Conservation (phyloP, 164 flowering plant species). For the Buxus sempervirens region DNA sequence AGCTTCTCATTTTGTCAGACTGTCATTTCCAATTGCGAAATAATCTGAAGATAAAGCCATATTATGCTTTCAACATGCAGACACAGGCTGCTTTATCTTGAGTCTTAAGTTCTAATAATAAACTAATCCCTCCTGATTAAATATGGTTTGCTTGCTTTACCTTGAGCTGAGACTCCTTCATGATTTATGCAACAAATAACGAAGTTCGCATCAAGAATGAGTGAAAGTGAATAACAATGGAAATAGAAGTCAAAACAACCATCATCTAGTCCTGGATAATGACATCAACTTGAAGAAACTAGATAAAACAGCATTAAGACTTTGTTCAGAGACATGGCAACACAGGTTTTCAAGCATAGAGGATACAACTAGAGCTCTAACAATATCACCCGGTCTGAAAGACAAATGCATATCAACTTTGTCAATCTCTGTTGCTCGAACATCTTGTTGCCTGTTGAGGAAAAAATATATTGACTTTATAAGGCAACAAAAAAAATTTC, state of each 20-base stretch:
- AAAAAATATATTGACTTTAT: neutral
- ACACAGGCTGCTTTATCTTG: neutral
- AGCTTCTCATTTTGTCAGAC: neutral
- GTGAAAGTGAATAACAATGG: neutral
- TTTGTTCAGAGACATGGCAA: neutral
- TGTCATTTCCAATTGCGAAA: neutral
- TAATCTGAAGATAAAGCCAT: neutral
- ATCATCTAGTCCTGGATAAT: too few relatives aligned
- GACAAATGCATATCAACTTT: constrained; percentile 95
- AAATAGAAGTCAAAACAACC: neutral
- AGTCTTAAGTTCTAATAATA: neutral
- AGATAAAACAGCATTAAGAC: neutral
- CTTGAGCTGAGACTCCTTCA: too few relatives aligned
- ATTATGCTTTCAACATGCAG: neutral
- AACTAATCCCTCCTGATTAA: neutral
- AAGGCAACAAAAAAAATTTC: neutral
- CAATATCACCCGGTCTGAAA: constrained; percentile 89
- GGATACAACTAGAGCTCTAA: constrained; percentile 90
- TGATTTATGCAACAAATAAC: too few relatives aligned
- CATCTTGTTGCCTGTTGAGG: constrained; percentile 90
- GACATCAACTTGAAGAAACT: neutral
- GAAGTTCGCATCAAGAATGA: neutral
- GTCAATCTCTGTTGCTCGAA: constrained; percentile 96
- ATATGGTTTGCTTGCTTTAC: neutral
- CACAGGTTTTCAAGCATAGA: constrained; percentile 15